Evolutionary conservation across 225 moss, liverwort and hornwort species (phyloP).

Genomic region (Neckera pumila): DNA sequence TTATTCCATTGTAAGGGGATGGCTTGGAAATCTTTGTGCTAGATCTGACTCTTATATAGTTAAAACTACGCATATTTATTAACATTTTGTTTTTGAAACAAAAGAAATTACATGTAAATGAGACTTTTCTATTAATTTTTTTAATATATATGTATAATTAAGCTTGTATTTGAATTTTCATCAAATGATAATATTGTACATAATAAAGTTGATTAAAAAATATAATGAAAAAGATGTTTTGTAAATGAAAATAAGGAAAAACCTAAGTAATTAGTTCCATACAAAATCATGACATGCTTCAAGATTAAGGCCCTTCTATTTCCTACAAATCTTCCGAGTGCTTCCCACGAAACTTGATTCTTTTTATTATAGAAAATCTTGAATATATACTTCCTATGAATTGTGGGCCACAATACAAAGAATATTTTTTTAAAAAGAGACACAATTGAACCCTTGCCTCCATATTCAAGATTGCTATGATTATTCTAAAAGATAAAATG

Average conservation of each 20-base stretch:
- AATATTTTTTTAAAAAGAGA: neutral
- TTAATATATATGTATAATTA: neutral
- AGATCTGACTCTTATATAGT: neutral
- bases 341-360: neutral
- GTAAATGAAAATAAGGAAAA: neutral
- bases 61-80: neutral
- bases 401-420: accelerated
- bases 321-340: neutral
- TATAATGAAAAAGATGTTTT: neutral
- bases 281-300: neutral
- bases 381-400: neutral
- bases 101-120: neutral
- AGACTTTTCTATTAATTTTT: neutral
- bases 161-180: neutral
- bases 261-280: neutral
- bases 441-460: neutral
- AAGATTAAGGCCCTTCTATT: neutral
- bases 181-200: neutral
- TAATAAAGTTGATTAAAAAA: neutral
- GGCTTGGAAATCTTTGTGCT: neutral
- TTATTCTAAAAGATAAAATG: neutral
- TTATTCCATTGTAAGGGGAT: neutral
- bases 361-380: too few relatives aligned
- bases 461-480: neutral
- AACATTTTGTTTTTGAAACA: too few relatives aligned